These are phyloP conservation scores for Salvia sclarea DNA, from an alignment of 305 asterid genomes.

Conservation along the genomic window DNA sequence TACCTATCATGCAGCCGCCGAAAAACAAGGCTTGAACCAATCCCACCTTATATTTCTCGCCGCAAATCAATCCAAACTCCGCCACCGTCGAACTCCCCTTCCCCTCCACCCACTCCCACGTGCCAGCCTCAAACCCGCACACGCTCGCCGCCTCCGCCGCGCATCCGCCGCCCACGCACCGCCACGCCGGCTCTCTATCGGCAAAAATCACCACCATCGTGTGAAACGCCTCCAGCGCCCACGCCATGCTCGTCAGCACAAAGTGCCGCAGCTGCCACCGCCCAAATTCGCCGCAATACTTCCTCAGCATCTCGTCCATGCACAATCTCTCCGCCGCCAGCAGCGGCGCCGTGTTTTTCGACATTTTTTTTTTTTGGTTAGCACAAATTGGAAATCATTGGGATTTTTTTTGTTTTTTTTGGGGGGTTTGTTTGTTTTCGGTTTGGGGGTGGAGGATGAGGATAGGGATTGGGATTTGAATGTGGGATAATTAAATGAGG, in stretches of 20 bases:
- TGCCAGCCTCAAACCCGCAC: slow-evolving; percentile 57
- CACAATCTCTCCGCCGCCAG: slow-evolving; percentile 43
- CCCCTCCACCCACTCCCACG: slow-evolving; percentile 86
- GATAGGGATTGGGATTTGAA: not conserved
- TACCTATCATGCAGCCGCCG: slow-evolving; percentile 88
- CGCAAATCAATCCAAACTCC: slow-evolving; percentile 77
- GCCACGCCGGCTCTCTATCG: slow-evolving; percentile 77
- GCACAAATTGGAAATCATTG: no score
- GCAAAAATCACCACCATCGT: slow-evolving; percentile 91
- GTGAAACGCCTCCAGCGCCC: slow-evolving; percentile 91
- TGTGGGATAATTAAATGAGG: no score
- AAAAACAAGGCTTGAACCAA: slow-evolving; percentile 82
- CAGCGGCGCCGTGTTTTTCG: slow-evolving; percentile 41
- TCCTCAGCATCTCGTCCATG: slow-evolving; percentile 69
- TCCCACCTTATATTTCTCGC: slow-evolving; percentile 79
- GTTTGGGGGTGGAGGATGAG: not conserved
- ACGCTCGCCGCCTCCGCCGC: slow-evolving; percentile 40
- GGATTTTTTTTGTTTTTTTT: not conserved
- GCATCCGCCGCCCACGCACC: slow-evolving; percentile 45
- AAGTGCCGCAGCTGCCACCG: slow-evolving; percentile 78
- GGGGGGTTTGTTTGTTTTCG: not conserved
- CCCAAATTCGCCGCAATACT: slow-evolving; percentile 85
- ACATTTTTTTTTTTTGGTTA: slow-evolving; percentile 15
- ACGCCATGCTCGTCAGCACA: slow-evolving; percentile 67
- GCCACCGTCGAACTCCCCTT: slow-evolving; percentile 68